Percentiles rank a stretch among this genome's conserved stretches.
These are phyloP conservation scores for Nicotiana benthamiana DNA, from an alignment of 257 asterid genomes.

Conservation along the genomic window DNA sequence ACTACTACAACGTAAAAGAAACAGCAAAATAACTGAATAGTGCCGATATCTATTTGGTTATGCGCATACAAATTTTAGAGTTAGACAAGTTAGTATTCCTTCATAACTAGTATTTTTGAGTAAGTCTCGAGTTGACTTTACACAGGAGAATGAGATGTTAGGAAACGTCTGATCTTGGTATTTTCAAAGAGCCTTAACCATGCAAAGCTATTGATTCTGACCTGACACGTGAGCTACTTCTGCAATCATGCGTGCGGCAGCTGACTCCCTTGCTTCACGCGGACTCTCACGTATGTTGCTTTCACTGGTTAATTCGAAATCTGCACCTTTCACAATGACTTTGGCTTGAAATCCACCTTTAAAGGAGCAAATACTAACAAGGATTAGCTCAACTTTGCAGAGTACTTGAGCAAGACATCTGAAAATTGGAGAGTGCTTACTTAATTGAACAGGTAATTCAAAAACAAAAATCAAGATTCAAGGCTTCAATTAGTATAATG, in stretches of 20 bases:
- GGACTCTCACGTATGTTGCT: not conserved
- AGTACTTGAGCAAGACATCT: not conserved
- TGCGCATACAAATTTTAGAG: too few species aligned
- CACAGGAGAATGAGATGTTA: not conserved
- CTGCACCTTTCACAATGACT: slow-evolving; percentile 12
- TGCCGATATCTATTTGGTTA: too few species aligned
- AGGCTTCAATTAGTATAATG: too few species aligned
- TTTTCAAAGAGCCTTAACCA: not conserved
- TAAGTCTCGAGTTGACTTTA: not conserved
- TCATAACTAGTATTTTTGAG: too few species aligned
- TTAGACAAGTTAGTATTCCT: too few species aligned
- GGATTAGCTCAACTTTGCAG: not conserved
- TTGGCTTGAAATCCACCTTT: slow-evolving; percentile 12
- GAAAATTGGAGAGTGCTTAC: not conserved
- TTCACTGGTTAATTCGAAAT: not conserved
- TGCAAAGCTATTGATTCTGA: not conserved
- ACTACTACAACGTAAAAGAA: too few species aligned
- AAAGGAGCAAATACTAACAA: not conserved
- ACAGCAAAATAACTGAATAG: too few species aligned
- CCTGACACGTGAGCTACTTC: not conserved
- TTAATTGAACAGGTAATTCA: not conserved
- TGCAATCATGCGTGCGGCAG: slow-evolving; percentile 13
- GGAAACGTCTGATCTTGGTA: not conserved
- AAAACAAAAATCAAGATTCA: not conserved
- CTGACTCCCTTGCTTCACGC: slow-evolving; percentile 6